Evolutionary conservation across 2,329 filamentous ascomycete species (phyloP), one percentile per base, ranked within the genome.

Genomic region (Chaetomium olivaceum): DNA sequence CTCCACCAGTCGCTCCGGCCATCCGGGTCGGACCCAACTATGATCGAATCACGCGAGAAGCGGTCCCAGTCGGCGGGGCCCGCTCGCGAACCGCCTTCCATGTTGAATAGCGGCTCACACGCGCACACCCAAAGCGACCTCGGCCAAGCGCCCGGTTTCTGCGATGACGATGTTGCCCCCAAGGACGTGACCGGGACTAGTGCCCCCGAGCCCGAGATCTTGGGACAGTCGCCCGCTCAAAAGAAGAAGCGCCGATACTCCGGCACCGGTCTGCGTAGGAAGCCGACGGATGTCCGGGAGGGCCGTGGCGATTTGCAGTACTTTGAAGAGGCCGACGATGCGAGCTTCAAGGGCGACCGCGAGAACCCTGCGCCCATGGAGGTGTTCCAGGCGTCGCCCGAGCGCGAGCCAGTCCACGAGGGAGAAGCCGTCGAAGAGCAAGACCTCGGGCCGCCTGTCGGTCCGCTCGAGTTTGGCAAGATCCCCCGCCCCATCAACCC

Each of bases 301-400:
- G 83, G 86, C 11, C 83, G 90, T 61, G 90, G 92, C n/a, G 85
- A 91, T 68, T 82, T 97, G n/a, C 89, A 96, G 75, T 97, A 93
- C 71, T 93, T 91, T 72, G 93, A 96, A 73, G 91, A 96, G 71
- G 92, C 94, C 31, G 92, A 93, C 25, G 94, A 96, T 73, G 88
- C 88, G 51, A 91, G 87, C 1, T 93, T 94, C 77, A 87, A 88
- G 70, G 90, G 89, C 67, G 89, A 91, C 70, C 83, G 85, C 21
- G 57, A 46, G 25, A 25, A 29, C 8, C 68, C 71, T 29, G 68
- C 54, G 62, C 60, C 64, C 51, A 31, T 25, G 21, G 46, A 62
- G 12, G 12, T 66, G 25, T 64, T 63, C 8, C 63, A 68, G 31
- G 66, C 66, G 19, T 55, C 67, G 29, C 39, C 62, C 43, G 29